Percentiles rank a stretch among this genome's conserved stretches.
Evolutionary conservation across 2,329 filamentous ascomycete genomes (phyloP).

Genomic region (Diaporthe aspalathi): DNA sequence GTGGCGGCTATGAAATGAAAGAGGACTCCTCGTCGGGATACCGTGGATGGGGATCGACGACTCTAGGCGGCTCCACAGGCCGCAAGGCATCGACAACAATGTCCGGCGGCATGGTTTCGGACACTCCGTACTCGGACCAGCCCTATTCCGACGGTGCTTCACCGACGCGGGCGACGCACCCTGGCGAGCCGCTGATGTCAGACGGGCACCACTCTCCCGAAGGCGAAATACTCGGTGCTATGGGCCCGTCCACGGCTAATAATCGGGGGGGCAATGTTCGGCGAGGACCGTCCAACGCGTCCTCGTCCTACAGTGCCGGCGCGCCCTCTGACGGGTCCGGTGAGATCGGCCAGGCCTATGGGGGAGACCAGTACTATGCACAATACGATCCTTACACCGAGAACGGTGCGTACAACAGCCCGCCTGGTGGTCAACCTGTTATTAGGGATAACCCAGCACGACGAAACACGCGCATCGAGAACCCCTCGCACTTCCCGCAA

Average conservation of each 20-base stretch:
- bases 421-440: constrained; percentile 73
- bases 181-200: constrained; percentile 73
- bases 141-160: constrained; percentile 58
- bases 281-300: constrained; percentile 93
- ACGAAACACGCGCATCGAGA: constrained; percentile 95
- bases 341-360: constrained; percentile 61
- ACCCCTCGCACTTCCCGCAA: constrained; percentile 86
- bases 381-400: constrained; percentile 71
- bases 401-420: constrained; percentile 48
- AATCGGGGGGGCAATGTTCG: constrained; percentile 78
- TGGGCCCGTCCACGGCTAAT: constrained; percentile 77
- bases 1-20: constrained; percentile 76
- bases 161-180: constrained; percentile 73
- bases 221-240: constrained; percentile 83
- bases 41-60: constrained; percentile 91
- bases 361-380: constrained; percentile 65
- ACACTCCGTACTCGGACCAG: constrained; percentile 79
- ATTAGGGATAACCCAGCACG: constrained; percentile 94
- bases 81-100: constrained; percentile 91
- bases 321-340: constrained; percentile 77
- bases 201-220: constrained; percentile 70
- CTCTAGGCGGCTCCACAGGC: constrained; percentile 73
- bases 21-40: constrained; percentile 85
- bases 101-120: constrained; percentile 80
- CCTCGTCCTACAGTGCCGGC: constrained; percentile 90